phyloP scores from a whole-genome alignment of 2,329 filamentous ascomycete genomes.

The Diaporthe ilicicola region DNA sequence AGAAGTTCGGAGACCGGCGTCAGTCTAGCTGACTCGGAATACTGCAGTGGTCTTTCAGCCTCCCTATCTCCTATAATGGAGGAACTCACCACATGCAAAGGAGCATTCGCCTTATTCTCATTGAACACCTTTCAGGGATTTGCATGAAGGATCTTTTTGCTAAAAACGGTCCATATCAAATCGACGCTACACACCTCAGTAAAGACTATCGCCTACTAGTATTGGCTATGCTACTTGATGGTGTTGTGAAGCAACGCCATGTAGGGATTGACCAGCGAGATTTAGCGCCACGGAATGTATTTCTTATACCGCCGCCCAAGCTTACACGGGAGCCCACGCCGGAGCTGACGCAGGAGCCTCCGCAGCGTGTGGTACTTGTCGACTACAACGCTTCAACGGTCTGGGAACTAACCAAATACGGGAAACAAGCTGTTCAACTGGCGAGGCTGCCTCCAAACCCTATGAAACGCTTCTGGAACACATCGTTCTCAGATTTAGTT shows the following conservation, averaged over 20 bases:
- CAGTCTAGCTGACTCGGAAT: background rate
- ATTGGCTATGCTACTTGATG: conserved; percentile 5
- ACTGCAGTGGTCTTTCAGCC: conserved; percentile 8
- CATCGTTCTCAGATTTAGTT: background rate
- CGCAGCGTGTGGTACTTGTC: conserved; percentile 14
- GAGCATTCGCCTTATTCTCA: conserved; percentile 5
- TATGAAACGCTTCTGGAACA: conserved; percentile 3
- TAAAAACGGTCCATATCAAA: background rate
- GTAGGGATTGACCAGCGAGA: background rate
- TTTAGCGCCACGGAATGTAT: conserved; percentile 1
- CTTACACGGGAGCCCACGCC: background rate
- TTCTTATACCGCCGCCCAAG: conserved; percentile 11
- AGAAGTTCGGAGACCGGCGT: background rate
- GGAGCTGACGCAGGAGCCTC: background rate
- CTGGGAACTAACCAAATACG: background rate
- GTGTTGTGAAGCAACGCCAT: background rate
- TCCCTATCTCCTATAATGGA: background rate
- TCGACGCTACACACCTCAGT: conserved; percentile 2
- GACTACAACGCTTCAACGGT: background rate
- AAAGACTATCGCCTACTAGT: conserved; percentile 1
- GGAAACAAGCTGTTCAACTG: background rate
- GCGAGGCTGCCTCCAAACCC: background rate
- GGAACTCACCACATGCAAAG: background rate
- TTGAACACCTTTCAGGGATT: background rate
- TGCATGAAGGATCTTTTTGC: conserved; percentile 12